phyloP scores from a whole-genome alignment of 2,329 filamentous ascomycete genomes.

The Mycosphaerella sp. region DNA sequence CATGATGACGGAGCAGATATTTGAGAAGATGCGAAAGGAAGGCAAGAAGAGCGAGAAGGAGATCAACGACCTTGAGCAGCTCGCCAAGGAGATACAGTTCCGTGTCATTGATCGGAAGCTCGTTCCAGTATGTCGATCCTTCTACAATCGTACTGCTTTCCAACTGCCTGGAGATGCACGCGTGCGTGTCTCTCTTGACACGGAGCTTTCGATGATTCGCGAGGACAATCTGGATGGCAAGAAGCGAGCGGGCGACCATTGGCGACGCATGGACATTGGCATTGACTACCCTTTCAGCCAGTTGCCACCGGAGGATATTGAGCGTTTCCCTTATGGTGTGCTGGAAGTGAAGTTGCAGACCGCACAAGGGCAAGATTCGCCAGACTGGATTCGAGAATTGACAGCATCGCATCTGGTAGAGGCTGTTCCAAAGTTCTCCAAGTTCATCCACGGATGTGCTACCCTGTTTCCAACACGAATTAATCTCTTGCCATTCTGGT shows the following conservation, averaged over 20 bases:
- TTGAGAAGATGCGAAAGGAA: conserved; percentile 93
- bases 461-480: conserved; percentile 82
- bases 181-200: conserved; percentile 94
- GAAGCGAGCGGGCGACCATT: conserved; percentile 74
- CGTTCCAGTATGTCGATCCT: conserved; percentile 83
- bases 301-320: conserved; percentile 74
- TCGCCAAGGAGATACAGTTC: conserved; percentile 91
- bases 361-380: conserved; percentile 87
- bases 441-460: conserved; percentile 95
- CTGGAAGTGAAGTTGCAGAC: conserved; percentile 98
- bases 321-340: conserved; percentile 91
- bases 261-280: conserved; percentile 95
- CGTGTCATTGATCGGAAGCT: conserved; percentile 82
- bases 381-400: conserved; percentile 92
- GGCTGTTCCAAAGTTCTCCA: conserved; percentile 98
- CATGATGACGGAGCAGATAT: conserved; percentile 78
- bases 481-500: conserved; percentile 89
- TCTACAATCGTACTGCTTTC: conserved; percentile 97
- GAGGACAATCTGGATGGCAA: conserved; percentile 90
- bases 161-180: conserved; percentile 93
- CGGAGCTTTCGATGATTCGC: conserved; percentile 87
- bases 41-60: conserved; percentile 90
- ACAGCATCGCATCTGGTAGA: conserved; percentile 92
- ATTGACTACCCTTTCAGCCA: conserved; percentile 94
- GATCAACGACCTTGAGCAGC: conserved; percentile 81